Evolutionary conservation across 352 stramenopile species (phyloP), one percentile per base, ranked within the genome.

Genomic region (Globisporangium emineosum): DNA sequence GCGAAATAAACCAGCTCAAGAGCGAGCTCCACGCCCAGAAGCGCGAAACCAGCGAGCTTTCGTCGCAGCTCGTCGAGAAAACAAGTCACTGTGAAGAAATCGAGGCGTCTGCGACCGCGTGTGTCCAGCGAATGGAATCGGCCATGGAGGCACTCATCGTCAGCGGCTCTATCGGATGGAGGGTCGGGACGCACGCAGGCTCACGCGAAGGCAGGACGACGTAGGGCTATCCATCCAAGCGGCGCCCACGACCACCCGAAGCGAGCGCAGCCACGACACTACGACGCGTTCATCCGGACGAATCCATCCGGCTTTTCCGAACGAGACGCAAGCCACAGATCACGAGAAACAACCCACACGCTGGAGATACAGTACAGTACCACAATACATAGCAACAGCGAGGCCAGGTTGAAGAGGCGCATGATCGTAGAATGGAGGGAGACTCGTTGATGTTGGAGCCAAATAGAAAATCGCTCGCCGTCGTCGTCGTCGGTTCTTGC

Each of bases 11-110:
- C 2, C 68, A 82, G 35, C 45, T 77, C 6, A 62, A 75, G 27
- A 61, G 60, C 33, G 65, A 79, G n/a, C 42, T 88, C 2, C 66
- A 77, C 5, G 60, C 77, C 1, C 59, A 69, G 0, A 74, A 81
- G 60, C 70, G 65, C 23, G 77, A 86, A 1, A 67, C 51, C 40
- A 80, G 60, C 67, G 79, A 56, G 51, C 30, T 57, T 17, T 40
- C 51, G 4, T 57, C 51, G 29, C 51, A 57, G 17, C 19, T 57
- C 8, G 51, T 19, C 3, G 29, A 57, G 8, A 57, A 57, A 27
- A 23, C 29, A 27, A 57, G 51, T 27, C 19, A 57, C 10, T 40
- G 17, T 6, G 51, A 57, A 7, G 19, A n/a, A n/a, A 57, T 57
- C 12, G 51, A 57, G n/a, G 51, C 29, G 7, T 43, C 51, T 19